Conservation (phyloP, 2,329 filamentous ascomycete species). For the Fusarium neocosmosporiellum region DNA sequence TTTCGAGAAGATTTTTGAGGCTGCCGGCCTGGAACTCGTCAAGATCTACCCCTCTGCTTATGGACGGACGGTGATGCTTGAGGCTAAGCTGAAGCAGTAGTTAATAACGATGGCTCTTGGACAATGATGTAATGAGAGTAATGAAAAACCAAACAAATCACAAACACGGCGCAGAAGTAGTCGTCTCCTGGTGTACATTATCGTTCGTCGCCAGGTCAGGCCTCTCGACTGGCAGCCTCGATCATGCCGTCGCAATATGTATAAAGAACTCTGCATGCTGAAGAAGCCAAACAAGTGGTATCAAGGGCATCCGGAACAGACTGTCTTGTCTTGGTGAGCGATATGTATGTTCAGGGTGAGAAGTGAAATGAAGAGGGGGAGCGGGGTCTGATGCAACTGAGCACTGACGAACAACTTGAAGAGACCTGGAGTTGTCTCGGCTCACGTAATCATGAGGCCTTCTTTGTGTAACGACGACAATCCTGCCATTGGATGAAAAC, state of each 20-base stretch:
- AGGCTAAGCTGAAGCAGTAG: constrained; percentile 42
- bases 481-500: background rate
- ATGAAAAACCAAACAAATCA: background rate
- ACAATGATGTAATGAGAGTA: background rate
- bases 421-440: background rate
- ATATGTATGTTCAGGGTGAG: background rate
- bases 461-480: background rate
- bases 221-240: background rate
- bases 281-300: background rate
- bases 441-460: background rate
- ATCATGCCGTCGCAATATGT: background rate
- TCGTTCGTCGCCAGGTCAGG: background rate
- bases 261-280: background rate
- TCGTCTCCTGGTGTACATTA: background rate
- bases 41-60: constrained; percentile 46
- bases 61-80: constrained; percentile 48
- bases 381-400: background rate
- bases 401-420: background rate
- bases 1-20: constrained; percentile 47
- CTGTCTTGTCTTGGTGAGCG: background rate
- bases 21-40: constrained; percentile 47
- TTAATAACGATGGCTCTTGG: background rate
- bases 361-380: background rate
- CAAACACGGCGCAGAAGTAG: background rate
- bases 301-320: too few species aligned